Evolutionary conservation across 352 stramenopile genomes (phyloP).

Genomic region (Pythium utonaiense): DNA sequence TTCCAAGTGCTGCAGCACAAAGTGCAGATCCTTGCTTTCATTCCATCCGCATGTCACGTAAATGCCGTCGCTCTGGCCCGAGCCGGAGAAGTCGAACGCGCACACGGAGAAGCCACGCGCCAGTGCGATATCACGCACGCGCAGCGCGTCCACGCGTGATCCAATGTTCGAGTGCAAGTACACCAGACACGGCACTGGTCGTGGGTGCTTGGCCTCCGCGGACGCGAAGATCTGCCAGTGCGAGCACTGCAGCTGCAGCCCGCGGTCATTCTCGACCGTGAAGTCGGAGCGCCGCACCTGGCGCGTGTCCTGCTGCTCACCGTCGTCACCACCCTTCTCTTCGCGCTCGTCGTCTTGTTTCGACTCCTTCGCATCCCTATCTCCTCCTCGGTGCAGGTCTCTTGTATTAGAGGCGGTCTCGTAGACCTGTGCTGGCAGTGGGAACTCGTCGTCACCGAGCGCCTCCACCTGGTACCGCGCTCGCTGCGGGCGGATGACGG

Average conservation of each 20-base stretch:
- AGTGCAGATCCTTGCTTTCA: conserved; percentile 67
- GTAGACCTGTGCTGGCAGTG: conserved; percentile 23
- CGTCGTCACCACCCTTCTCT: too few species aligned
- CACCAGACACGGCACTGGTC: conserved; percentile 51
- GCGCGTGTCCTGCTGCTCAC: conserved; percentile 9
- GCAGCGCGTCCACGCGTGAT: conserved; percentile 62
- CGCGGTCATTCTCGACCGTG: conserved; percentile 65
- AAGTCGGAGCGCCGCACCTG: conserved; percentile 50
- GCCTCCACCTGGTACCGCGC: conserved; percentile 43
- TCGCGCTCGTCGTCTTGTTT: conserved; percentile 17
- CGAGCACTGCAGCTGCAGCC: conserved; percentile 60
- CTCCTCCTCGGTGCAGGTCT: conserved; percentile 6
- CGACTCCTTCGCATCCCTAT: conserved; percentile 14
- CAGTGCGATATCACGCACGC: conserved; percentile 60
- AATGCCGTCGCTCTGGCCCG: conserved; percentile 68
- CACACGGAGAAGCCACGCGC: conserved; percentile 72
- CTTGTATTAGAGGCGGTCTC: too few species aligned
- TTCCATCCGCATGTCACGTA: conserved; percentile 89
- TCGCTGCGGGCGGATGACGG: conserved; percentile 70
- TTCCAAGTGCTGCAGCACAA: conserved; percentile 63
- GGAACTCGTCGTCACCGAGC: conserved; percentile 51
- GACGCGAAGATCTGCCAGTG: conserved; percentile 65
- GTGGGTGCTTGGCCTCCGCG: conserved; percentile 15
- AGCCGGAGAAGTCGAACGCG: conserved; percentile 82
- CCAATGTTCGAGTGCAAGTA: conserved; percentile 86